Evolutionary conservation across 352 stramenopile genomes (phyloP), one percentile per base, ranked within the genome.

Genomic region (Phytophthora macrochlamydospora): DNA sequence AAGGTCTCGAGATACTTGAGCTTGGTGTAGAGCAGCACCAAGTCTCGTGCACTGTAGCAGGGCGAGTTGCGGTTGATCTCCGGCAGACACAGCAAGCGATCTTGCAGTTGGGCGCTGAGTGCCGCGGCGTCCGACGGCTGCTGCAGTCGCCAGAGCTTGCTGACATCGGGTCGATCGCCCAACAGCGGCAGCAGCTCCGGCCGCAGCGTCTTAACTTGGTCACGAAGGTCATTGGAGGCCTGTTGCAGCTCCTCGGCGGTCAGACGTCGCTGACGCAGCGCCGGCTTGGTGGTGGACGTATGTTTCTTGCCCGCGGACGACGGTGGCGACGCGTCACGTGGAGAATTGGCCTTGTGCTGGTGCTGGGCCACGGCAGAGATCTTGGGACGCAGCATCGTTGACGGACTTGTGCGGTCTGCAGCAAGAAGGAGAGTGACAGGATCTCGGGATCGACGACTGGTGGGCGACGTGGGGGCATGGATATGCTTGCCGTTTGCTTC

Each of bases 11-110:
- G 69, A 68, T 95, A 95, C 57, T 87, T 84, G 57, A 93, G 73
- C 66, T 95, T 95, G 31, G 85, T 95, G 65, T 90, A 95, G 31
- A 93, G 79, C 66, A 93, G 68, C 59, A 95, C 81, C 46, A 95
- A 85, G 33, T 72, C 79, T 12, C 87, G 83, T 18, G 87, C 87
- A 46, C 76, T 93, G 73, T 92, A 92, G 73, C 83, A 92, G 30
- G 87, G 83, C 31, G 87, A 92, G 70, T 79, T 90, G 59, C 81
- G 87, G 71, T 92, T 93, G 40, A 92, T 69, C 59, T 92, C 87
- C 1, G 84, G 85, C 9, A 92, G 71, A 56, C 82, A 89, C 31
- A 95, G 63, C 60, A 93, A 57, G 18, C 84, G 83, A 38, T 92
- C 86, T 35, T 95, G 87, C 44, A 95, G 65, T 45, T 85, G 69